These are phyloP conservation scores for Aspergillus aculeatus DNA, from an alignment of 2,329 filamentous ascomycete genomes.

Conservation along the genomic window DNA sequence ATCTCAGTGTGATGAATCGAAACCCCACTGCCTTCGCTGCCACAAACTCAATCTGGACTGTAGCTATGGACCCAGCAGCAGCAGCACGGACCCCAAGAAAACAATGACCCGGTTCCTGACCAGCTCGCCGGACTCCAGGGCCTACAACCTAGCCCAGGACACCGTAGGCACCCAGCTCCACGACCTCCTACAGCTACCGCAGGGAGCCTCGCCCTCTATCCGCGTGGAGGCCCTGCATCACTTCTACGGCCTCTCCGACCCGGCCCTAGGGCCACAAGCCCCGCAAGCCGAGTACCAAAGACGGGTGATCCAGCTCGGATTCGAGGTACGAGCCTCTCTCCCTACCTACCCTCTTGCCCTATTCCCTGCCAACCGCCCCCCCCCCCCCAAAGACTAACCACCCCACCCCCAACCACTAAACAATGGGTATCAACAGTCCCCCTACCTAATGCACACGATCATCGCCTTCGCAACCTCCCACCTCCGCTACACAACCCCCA, in stretches of 20 bases:
- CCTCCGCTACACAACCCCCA: conserved; percentile 28
- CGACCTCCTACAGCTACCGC: conserved; percentile 21
- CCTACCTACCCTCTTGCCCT: neutral
- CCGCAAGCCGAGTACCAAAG: conserved; percentile 21
- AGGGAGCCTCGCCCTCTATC: neutral
- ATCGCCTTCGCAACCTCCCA: conserved; percentile 34
- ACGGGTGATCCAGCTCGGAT: conserved; percentile 31
- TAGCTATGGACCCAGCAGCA: conserved; percentile 21
- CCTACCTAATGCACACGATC: conserved; percentile 40
- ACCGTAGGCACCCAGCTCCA: conserved; percentile 24
- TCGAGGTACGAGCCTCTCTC: conserved; percentile 25
- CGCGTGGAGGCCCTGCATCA: conserved; percentile 28
- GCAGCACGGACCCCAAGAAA: neutral
- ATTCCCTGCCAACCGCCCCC: neutral
- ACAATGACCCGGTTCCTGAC: conserved; percentile 9
- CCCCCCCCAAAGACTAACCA: neutral
- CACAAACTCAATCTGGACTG: conserved; percentile 32
- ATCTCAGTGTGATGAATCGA: conserved; percentile 35
- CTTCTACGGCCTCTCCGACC: conserved; percentile 24
- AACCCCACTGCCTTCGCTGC: conserved; percentile 33
- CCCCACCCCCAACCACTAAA: no score
- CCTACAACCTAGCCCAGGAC: conserved; percentile 22
- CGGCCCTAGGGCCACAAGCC: conserved; percentile 15
- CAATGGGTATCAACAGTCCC: conserved; percentile 22
- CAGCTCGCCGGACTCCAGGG: conserved; percentile 15